Evolutionary conservation across 441 rosid species (phyloP), one percentile per base, ranked within the genome.

Genomic region (Capsella rubella): DNA sequence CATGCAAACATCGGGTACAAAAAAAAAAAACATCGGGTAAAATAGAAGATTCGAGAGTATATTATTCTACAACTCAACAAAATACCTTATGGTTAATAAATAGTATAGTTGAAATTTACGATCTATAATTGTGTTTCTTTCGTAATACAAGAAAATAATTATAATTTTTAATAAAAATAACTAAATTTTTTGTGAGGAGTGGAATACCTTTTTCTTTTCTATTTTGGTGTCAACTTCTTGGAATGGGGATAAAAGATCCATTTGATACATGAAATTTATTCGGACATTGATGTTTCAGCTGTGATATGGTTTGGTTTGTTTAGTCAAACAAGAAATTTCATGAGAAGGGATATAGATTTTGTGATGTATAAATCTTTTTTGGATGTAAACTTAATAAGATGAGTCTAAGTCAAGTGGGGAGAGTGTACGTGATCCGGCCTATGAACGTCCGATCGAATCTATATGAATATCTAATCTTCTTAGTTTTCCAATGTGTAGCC

Each of bases 371-470:
- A 10, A 37, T 50, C 21, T 12, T 15, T 70, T 39, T 58, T 16
- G 21, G 71, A 37, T 37, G 11, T 37, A 37, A 37, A 37, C 42
- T 9, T 37, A 31, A 21, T 10, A 10, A 1, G 42, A 3, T 8
- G 12, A 13, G 42, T 39, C 57, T 16, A 6, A 6, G 40, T 59
- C 50, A 8, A 64, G 71, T 73, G 77, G 65, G 58, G 46, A 43
- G 42, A 49, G 45, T 50, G 67, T 29, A 40, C 67, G 62, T 31
- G 31, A 37, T 34, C 27, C 5, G 40, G 51, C 65, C 58, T 55
- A 39, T 65, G 59, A 16, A 50, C 5, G 21, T 40, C 61, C 50
- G 69, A 34, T 51, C 63, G 69, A 59, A 75, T 75, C 78, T 66
- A 67, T 66, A 67, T 47, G 29, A 67, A 67, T 51, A 67, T 75